A percentile compares a stretch with the other conserved stretches of the same genome.
Conservation (phyloP, 495 filamentous ascomycete species). For the Penicillium antarcticum region DNA sequence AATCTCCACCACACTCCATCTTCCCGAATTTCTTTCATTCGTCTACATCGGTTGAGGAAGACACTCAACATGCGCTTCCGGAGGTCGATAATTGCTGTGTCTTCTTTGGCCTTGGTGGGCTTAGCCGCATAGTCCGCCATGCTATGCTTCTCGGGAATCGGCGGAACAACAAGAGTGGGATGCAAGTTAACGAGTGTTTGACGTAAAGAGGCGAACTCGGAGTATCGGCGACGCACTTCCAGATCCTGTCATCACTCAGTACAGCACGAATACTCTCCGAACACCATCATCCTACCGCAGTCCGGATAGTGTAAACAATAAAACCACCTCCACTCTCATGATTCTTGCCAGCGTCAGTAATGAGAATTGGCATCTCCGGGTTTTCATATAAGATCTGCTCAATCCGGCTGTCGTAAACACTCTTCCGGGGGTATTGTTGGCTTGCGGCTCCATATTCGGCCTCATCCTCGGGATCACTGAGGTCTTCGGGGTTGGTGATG, state of each 20-base stretch:
- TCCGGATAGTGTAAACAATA: constrained; percentile 95
- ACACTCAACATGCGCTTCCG: constrained; percentile 94
- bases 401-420: constrained; percentile 88
- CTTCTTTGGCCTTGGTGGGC: constrained; percentile 95
- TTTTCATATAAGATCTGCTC: constrained; percentile 97
- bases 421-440: constrained; percentile 55
- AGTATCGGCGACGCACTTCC: constrained; percentile 91
- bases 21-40: constrained; percentile 88
- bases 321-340: constrained; percentile 82
- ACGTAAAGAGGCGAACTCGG: constrained; percentile 91
- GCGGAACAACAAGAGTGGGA: constrained; percentile 90
- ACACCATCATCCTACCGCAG: constrained; percentile 62
- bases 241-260: constrained; percentile 62
- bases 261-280: background rate
- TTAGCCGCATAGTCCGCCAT: constrained; percentile 99
- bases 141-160: constrained; percentile 96
- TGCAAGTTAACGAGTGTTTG: constrained; percentile 86
- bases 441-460: constrained; percentile 30
- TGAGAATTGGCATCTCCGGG: constrained; percentile 81
- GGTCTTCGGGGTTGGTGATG: constrained; percentile 51
- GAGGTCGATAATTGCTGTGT: constrained; percentile 91
- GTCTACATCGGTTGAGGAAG: constrained; percentile 87
- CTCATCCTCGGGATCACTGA: constrained; percentile 63
- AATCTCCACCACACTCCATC: constrained; percentile 98
- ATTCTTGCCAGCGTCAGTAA: constrained; percentile 93